Conservation (phyloP, 75 land plant species). For the Sequoiadendron giganteum region DNA sequence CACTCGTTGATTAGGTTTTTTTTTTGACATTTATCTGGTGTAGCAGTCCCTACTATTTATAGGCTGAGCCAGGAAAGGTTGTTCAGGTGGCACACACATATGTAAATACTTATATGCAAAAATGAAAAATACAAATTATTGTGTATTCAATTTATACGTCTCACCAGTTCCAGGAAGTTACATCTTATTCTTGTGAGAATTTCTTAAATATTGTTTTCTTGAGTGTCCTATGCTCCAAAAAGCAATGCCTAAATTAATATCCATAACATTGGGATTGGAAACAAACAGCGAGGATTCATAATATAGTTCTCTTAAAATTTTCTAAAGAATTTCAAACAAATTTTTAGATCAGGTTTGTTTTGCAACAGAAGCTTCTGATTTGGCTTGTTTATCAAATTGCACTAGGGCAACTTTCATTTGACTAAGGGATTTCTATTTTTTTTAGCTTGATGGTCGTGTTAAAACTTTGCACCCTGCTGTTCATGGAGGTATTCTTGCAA, state of each 20-base stretch:
- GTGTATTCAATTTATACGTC: not conserved
- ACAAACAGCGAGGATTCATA: not conserved
- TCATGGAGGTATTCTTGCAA: conserved; percentile 99
- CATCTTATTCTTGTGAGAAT: not conserved
- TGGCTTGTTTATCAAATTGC: not conserved
- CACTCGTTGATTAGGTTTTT: too few relatives aligned
- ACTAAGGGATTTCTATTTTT: not conserved
- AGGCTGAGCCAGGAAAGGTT: not conserved
- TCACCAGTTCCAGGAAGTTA: not conserved
- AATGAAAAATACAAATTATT: too few relatives aligned
- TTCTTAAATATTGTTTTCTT: not conserved
- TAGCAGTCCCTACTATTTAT: too few relatives aligned
- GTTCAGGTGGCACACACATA: not conserved
- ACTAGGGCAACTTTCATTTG: not conserved
- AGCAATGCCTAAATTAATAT: not conserved
- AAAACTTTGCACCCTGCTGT: conserved; percentile 93
- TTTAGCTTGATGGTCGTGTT: conserved; percentile 98
- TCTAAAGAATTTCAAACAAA: not conserved
- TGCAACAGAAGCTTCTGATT: not conserved
- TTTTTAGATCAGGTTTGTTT: not conserved
- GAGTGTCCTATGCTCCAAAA: not conserved
- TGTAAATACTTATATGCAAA: not conserved
- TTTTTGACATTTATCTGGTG: too few relatives aligned
- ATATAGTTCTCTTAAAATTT: not conserved
- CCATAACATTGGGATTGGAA: not conserved